Base-by-base conservation (phyloP, 1,139 yeast genomes). In the Eremothecium sinecaudum region DNA sequence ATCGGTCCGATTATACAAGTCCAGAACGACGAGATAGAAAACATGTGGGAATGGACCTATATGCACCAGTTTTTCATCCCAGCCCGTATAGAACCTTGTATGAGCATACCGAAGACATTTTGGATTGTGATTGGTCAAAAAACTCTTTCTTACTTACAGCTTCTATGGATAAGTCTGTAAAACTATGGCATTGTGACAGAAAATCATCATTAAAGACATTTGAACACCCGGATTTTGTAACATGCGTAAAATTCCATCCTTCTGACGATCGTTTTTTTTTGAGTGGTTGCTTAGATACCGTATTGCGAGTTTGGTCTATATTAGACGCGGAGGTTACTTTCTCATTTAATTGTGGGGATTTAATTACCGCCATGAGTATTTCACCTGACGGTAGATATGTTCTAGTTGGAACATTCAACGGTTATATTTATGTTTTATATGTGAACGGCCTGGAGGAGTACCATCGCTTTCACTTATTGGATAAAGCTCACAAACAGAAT, bases 91-190 rank as follows among this genome's bases (percentile, higher is more conserved):
- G 73, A 19, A 68, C 69, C 13, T 79, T 75, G 42, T 59, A 55
- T 31, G 93, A 84, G 17, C 97, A 87, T 56, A 59, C 71, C 1
- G 71, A 72, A 32, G 80, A 83, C 41, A 68, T 87, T 17, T 59
- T 84, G 22, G 74, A 82, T 8, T 53, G 87, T 27, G 83, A 83
- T 48, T 87, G 97, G 97, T 79, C 93, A 37, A 80, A 79, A 46
- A 86, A 86, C 58, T 79, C 79, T 50, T 87, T 87, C 44, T 56
- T 87, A 20, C 54, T 86, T 1, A 69, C 93, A 1, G 79, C 93
- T 2, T 79, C 94, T 5, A 82, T 82, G 81, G 97, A 87, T 58
- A 72, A 74, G 44, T 79, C 93, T 0, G 94, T 77, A 1, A 71
- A 73, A 41, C 61, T 87, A 31, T 87, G 96, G 96, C 94, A 87